Conservation (phyloP, 805 yeast genomes). For the Metschnikowia kunwiensis region DNA sequence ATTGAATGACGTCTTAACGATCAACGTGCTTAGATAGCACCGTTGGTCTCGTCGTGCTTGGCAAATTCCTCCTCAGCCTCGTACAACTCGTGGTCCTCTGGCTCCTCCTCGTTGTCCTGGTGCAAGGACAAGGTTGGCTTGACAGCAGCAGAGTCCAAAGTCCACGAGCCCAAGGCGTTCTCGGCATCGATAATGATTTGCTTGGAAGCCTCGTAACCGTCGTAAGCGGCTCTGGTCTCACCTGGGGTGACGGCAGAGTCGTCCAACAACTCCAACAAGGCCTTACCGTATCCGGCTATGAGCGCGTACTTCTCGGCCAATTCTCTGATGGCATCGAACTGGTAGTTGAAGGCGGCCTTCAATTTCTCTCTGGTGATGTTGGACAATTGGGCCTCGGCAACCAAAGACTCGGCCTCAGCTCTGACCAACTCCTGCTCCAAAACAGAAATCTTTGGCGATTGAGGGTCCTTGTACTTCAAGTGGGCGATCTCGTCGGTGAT, state of each 20-base stretch:
- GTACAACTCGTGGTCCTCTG: constrained; percentile 42
- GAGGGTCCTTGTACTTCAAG: constrained; percentile 97
- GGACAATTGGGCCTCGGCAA: constrained; percentile 98
- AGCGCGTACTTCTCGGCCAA: constrained; percentile 93
- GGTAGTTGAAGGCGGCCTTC: constrained; percentile 96
- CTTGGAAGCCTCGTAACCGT: constrained; percentile 96
- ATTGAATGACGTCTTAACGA: constrained; percentile 1
- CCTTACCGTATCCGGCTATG: constrained; percentile 99
- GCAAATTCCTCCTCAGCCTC: constrained; percentile 55
- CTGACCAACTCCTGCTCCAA: constrained; percentile 98
- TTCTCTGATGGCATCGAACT: constrained; percentile 93
- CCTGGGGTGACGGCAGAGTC: constrained; percentile 98
- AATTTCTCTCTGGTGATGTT: constrained; percentile 97
- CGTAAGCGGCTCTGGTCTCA: constrained; percentile 97
- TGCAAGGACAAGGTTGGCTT: constrained; percentile 85
- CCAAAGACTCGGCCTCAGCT: constrained; percentile 98
- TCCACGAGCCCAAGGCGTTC: constrained; percentile 93
- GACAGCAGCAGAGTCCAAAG: constrained; percentile 90
- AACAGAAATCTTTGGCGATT: constrained; percentile 90
- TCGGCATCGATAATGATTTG: constrained; percentile 97
- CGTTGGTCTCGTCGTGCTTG: constrained; percentile 32
- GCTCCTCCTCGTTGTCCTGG: constrained; percentile 53
- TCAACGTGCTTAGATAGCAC: constrained; percentile 20
- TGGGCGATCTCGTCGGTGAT: constrained; percentile 97
- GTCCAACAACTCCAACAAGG: constrained; percentile 89